Base-by-base conservation (phyloP, 768 basidiomycete genomes). In the Macrolepiota albuminosa region DNA sequence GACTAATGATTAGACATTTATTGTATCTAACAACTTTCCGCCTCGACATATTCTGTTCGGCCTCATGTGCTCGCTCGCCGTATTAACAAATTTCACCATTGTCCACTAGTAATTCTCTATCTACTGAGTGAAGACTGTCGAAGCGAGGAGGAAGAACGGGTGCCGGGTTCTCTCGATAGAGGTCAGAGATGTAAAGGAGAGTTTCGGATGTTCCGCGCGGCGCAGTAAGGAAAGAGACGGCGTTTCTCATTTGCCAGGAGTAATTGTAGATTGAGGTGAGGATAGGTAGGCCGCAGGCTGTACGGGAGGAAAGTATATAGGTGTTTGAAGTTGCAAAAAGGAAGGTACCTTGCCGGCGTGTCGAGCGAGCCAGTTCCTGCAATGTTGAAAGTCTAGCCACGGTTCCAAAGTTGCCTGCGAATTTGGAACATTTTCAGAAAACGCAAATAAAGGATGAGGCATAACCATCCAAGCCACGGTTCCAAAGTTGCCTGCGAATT, bases 401-500 rank as follows among this genome's bases (percentile, higher is more conserved):
- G 49, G 31, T 50, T 50, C 49, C 49, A 50, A 50, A 34, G 18
- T 33, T 18, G 31, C 33, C 48, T 50, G 49, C 8, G 31, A 7
- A 43, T n/a, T 43, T 43, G n/a, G 29, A 5, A n/a, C 26, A 13
- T 14, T 14, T 18, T 48, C 10, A 50, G 10, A 33, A 33, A 34
- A 34, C 4, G 4, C 4, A 18, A 16, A 6, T 2, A 29, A 48
- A 34, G 4, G 9, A 33, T 13, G n/a, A 21, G 43, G 11, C 8
- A 50, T 14, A 39, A 54, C 7, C 42, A 66, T 75, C 34, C 56
- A 76, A 49, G 29, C 48, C 48, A 50, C 6, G 49, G 31, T 50
- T 50, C 49, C 49, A 50, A 50, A 34, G 18, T 33, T 18, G 31
- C 33, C 48, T 50, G 49, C 8, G 31, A 7, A 43, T n/a, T 43